Conservation (phyloP, 352 stramenopile species). For the Elongisporangium anandrum region DNA sequence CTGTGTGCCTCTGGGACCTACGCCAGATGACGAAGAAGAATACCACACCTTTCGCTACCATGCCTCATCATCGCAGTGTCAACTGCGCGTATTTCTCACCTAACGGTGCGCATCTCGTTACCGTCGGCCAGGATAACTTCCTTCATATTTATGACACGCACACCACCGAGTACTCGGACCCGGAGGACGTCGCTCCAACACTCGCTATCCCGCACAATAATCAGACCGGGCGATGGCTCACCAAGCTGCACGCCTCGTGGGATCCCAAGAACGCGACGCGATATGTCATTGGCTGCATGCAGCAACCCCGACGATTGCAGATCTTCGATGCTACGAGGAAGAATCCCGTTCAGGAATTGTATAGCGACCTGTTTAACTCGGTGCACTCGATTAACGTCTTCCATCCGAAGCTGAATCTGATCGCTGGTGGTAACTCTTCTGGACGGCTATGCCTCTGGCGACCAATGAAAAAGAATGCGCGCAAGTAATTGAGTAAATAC, state of each 20-base stretch:
- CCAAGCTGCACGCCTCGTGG: slow-evolving; percentile 82
- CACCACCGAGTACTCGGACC: slow-evolving; percentile 23
- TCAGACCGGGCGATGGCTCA: slow-evolving; percentile 82
- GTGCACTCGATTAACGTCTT: slow-evolving; percentile 88
- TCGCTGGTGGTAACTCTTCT: slow-evolving; percentile 78
- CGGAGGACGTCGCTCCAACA: slow-evolving; percentile 20
- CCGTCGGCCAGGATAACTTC: slow-evolving; percentile 81
- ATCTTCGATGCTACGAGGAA: slow-evolving; percentile 78
- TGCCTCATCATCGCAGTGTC: slow-evolving; percentile 72
- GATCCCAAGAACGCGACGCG: slow-evolving; percentile 64
- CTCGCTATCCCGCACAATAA: slow-evolving; percentile 82
- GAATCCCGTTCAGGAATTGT: slow-evolving; percentile 68
- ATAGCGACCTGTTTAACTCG: slow-evolving; percentile 67
- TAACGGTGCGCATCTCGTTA: slow-evolving; percentile 64
- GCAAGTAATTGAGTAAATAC: not conserved
- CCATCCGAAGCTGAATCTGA: slow-evolving; percentile 65
- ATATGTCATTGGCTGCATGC: slow-evolving; percentile 83
- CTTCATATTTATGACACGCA: slow-evolving; percentile 67
- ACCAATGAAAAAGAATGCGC: slow-evolving; percentile 12
- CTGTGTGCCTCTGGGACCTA: slow-evolving; percentile 80
- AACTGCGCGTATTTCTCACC: slow-evolving; percentile 88
- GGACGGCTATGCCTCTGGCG: slow-evolving; percentile 64
- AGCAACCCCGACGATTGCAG: slow-evolving; percentile 77
- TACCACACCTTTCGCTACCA: slow-evolving; percentile 44
- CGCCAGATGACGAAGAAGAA: slow-evolving; percentile 42